Evolutionary conservation across 2,329 filamentous ascomycete genomes (phyloP).

Genomic region (Mariannaea sp.): DNA sequence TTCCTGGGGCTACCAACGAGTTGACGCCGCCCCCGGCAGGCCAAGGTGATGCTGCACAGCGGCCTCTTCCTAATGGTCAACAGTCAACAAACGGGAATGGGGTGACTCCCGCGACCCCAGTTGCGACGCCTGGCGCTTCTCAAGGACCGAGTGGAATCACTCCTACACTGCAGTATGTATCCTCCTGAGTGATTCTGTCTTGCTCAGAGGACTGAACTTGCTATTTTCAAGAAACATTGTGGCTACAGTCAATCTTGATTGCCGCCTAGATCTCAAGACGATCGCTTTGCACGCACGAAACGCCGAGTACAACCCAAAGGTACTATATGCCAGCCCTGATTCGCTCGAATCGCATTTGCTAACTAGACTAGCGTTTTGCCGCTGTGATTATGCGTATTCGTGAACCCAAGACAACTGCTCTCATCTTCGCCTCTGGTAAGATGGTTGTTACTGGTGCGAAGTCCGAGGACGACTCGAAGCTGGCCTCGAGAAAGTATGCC

Average conservation of each 20-base stretch:
- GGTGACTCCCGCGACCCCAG: slow-evolving; percentile 88
- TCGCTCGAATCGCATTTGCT: slow-evolving; percentile 31
- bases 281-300: slow-evolving; percentile 98
- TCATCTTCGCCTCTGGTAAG: slow-evolving; percentile 98
- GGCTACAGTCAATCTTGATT: slow-evolving; percentile 97
- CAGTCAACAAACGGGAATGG: slow-evolving; percentile 71
- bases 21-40: slow-evolving; percentile 75
- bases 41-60: slow-evolving; percentile 61
- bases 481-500: slow-evolving; percentile 95
- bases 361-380: slow-evolving; percentile 79
- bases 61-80: slow-evolving; percentile 50
- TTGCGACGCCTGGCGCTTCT: slow-evolving; percentile 84
- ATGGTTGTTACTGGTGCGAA: slow-evolving; percentile 99
- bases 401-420: slow-evolving; percentile 95
- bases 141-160: slow-evolving; percentile 87
- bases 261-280: slow-evolving; percentile 96
- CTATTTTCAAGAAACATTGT: slow-evolving; percentile 82
- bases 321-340: slow-evolving; percentile 53
- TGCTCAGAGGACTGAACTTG: slow-evolving; percentile 58
- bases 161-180: slow-evolving; percentile 96
- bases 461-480: slow-evolving; percentile 96
- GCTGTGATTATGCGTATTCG: slow-evolving; percentile 99
- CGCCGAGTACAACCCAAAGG: slow-evolving; percentile 98
- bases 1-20: slow-evolving; percentile 82
- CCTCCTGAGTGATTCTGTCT: slow-evolving; percentile 41